Conservation (phyloP, 441 rosid species). For the Populus hybrid region DNA sequence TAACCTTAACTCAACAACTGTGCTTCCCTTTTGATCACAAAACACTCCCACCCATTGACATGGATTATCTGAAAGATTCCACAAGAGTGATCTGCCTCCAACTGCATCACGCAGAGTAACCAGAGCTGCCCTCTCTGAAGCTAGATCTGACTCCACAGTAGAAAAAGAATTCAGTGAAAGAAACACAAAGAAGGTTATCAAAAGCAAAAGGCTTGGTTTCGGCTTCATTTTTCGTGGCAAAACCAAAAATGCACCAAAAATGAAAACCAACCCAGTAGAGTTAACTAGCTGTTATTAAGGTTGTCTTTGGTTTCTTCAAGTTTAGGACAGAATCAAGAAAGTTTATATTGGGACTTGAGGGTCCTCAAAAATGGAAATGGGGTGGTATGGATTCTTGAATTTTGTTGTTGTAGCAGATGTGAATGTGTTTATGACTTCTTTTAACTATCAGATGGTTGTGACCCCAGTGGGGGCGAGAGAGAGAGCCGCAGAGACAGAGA, state of each 20-base stretch:
- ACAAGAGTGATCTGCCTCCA: too few relatives aligned
- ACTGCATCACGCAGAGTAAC: constrained; percentile 63
- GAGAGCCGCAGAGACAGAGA: not conserved
- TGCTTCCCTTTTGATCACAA: constrained; percentile 48
- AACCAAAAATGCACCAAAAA: constrained; percentile 1
- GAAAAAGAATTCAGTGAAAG: constrained; percentile 24
- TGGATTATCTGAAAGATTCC: too few relatives aligned
- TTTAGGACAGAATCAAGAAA: not conserved
- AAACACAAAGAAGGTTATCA: not conserved
- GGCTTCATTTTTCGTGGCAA: constrained; percentile 13
- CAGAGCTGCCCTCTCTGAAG: constrained; percentile 71
- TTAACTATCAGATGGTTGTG: not conserved
- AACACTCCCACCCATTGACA: too few relatives aligned
- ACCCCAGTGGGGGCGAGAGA: not conserved
- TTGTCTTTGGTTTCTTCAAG: not conserved
- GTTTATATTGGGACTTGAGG: not conserved
- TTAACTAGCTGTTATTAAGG: not conserved
- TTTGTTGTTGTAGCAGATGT: not conserved
- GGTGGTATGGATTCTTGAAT: not conserved
- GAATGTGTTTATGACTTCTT: not conserved
- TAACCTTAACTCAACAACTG: constrained; percentile 45
- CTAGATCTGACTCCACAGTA: constrained; percentile 48
- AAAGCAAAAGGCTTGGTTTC: not conserved
- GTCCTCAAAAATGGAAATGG: not conserved
- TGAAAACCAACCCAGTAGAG: not conserved